Conservation (phyloP, 805 yeast genomes). For the Ogataea corticis region DNA sequence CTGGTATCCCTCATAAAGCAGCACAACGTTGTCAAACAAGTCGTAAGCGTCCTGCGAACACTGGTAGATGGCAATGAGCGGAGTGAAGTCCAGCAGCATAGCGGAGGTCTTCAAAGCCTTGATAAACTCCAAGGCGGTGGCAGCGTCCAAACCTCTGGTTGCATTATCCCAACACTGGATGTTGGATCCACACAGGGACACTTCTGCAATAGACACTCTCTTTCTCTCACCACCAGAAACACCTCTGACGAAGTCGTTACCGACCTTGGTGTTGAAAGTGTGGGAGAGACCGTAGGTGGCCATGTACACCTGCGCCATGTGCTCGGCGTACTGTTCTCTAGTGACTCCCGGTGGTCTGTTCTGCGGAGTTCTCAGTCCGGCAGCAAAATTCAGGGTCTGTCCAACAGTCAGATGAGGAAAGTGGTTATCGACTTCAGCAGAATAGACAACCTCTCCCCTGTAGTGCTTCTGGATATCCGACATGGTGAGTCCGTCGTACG, state of each 20-base stretch:
- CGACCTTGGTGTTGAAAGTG: conserved; percentile 58
- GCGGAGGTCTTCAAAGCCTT: conserved; percentile 59
- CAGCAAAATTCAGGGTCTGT: conserved; percentile 63
- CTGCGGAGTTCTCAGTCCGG: conserved; percentile 59
- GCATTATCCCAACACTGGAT: conserved; percentile 68
- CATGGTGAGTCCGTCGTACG: conserved; percentile 57
- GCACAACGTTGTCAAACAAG: conserved; percentile 42
- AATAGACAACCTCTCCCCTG: conserved; percentile 70
- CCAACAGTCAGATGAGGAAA: conserved; percentile 69
- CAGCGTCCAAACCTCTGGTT: conserved; percentile 71
- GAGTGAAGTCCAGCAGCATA: conserved; percentile 47
- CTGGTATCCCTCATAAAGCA: conserved; percentile 46
- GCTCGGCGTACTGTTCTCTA: conserved; percentile 55
- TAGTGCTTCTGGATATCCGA: conserved; percentile 50
- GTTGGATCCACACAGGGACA: conserved; percentile 36
- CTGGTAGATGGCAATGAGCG: conserved; percentile 52
- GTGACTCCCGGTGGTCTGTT: conserved; percentile 60
- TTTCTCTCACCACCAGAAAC: conserved; percentile 70
- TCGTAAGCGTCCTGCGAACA: conserved; percentile 48
- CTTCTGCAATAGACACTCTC: conserved; percentile 65
- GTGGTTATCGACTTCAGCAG: conserved; percentile 68
- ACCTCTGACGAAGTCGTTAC: conserved; percentile 64
- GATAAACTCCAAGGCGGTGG: conserved; percentile 66
- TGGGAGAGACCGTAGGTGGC: conserved; percentile 40
- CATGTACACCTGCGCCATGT: conserved; percentile 44